Base-by-base conservation (phyloP, 2,329 filamentous ascomycete species). In the Graphilbum fragrans region DNA sequence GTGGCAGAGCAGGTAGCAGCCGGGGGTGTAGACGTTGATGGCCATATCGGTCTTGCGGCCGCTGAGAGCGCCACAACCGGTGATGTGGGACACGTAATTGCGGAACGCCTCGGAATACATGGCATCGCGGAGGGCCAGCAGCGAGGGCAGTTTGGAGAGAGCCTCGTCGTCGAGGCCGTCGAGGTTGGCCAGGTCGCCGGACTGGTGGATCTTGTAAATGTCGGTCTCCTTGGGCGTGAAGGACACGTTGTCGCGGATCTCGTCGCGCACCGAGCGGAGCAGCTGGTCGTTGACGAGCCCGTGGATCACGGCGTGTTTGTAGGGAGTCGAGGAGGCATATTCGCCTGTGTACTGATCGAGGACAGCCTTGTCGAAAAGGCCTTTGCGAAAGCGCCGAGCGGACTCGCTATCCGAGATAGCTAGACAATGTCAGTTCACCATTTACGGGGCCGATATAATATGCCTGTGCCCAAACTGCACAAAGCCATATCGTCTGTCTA, bases 201-300 rank as follows among this genome's bases (percentile, higher is more conserved):
- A 96, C 67, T 98, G 92, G 71, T 95, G 88, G 57, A 98, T 96
- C 64, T 93, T 94, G 74, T 98, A 98, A 53, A 98, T 98, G 60
- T 98, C 92, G 37, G 92, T 98, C 63, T 98, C 92, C 62, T 98
- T 98, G 53, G 88, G 88, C 12, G 92, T 95, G 66, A 98, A 98
- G 51, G 85, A 80, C 51, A 98, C 84, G 57, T 94, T 88, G 51
- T 82, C 72, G 60, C 82, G 81, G 60, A 96, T 90, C 65, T 98
- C 92, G 55, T 74, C 66, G 57, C 92, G 87, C 45, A 98, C 92
- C 42, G 76, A 71, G 54, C 88, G 88, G 37, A 98, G 76, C 17
- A 98, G 79, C 37, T 69, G 61, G 53, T 90, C 82, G 61, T 92
- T 70, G 58, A 96, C 81, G 35, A 98, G 69, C 41, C 75, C 68